Evolutionary conservation across 768 basidiomycete species (phyloP).

Genomic region (Coprinopsis marcescibilis): DNA sequence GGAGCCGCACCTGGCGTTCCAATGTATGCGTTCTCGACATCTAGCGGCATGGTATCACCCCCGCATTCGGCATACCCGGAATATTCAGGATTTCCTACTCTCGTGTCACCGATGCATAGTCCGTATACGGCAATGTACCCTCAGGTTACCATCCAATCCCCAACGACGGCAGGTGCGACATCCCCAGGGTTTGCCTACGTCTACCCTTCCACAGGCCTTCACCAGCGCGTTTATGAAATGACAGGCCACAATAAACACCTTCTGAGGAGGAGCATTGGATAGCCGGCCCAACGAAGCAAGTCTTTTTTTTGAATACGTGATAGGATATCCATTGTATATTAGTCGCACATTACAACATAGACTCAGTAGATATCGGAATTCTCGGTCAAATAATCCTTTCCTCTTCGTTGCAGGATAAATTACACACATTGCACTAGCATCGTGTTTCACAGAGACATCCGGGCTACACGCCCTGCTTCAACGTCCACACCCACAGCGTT

Average conservation of each 20-base stretch:
- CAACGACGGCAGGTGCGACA: neutral
- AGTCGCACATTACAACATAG: no score
- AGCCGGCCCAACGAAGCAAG: no score
- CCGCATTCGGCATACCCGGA: constrained; percentile 3
- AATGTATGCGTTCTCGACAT: neutral
- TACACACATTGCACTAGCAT: no score
- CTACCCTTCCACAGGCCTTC: constrained; percentile 1
- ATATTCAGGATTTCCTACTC: neutral
- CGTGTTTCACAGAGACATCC: neutral
- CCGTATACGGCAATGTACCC: neutral
- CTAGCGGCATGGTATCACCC: neutral
- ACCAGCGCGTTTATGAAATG: constrained; percentile 3
- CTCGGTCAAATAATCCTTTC: no score
- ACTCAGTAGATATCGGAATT: no score
- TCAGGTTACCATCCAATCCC: neutral
- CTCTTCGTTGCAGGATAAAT: neutral
- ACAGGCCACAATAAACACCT: neutral
- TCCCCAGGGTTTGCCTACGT: neutral
- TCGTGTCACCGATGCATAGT: neutral
- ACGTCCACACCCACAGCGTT: constrained; percentile 37
- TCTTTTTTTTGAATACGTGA: no score
- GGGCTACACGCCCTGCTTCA: constrained; percentile 9
- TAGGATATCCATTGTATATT: no score
- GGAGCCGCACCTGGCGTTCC: neutral
- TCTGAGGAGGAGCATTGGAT: constrained; percentile 4